Base-by-base conservation (phyloP, 108 stramenopile genomes). In the Fragilariopsis cylindrus region DNA sequence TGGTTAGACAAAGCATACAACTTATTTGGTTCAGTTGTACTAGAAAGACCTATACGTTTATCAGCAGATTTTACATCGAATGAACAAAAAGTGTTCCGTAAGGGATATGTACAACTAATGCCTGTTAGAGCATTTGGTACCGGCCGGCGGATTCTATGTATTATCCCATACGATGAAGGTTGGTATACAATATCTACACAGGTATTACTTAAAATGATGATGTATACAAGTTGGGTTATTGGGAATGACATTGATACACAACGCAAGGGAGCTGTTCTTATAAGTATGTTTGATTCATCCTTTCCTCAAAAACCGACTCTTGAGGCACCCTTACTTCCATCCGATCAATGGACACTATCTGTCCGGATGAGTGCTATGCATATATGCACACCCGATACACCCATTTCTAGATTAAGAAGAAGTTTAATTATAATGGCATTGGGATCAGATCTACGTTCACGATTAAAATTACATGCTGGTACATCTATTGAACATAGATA, bases 1-100 rank as follows among this genome's bases (percentile, higher is more conserved):
- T 52, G 70, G 65, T 67, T 76, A n/a, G 80, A 81, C 43, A 71
- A 77, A 56, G 73, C 73, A 48, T 48, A 77, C 8, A 58, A 76
- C n/a, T 68, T 77, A 11, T 81, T 77, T 60, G 80, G 80, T 9
- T 57, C 57, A 1, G 40, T 19, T 12, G 53, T 57, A 9, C 57
- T 71, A 18, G 57, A 53, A 13, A 56, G 71, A 7, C 50, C 71
- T 13, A 57, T 71, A 46, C 71, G 18, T 46, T 40, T 58, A 16
- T 12, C 58, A 6, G 30, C 30, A 30, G 77, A 78, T 60, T 48
- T 78, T 55, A 30, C 9, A 11, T 30, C 19, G 50, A 43, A 78
- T 6, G 71, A 66, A 15, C 15, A 21, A n/a, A 43, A 57, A 9
- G 5, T 43, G 15, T 12, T 73, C 16, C 64, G 39, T 3, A 57